Conservation (phyloP, 1,284 basidiomycete species). For the Ustilago lituana region DNA sequence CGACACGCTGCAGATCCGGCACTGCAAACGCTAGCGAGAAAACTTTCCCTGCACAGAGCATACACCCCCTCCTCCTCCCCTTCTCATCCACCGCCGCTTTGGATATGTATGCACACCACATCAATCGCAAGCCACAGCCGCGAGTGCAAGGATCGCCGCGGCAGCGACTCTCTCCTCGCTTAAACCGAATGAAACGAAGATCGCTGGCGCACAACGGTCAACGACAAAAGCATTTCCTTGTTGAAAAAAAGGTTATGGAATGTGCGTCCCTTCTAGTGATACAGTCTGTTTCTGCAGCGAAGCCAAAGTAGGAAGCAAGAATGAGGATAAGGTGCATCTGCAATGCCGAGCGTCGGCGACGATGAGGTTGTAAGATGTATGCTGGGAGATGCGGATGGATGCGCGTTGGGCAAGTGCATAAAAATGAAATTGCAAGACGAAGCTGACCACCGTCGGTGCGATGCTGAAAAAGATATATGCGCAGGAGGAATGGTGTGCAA, state of each 20-base stretch:
- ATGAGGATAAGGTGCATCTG: not conserved
- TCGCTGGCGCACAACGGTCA: not conserved
- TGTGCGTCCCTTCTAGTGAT: slow-evolving; percentile 29
- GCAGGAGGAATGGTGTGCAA: not conserved
- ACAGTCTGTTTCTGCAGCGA: slow-evolving; percentile 23
- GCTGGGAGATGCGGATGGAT: not conserved
- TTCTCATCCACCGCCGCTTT: not conserved
- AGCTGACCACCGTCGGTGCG: not conserved
- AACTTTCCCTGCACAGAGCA: slow-evolving; percentile 46
- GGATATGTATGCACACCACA: not conserved
- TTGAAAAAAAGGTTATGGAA: not conserved
- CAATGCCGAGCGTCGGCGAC: no score
- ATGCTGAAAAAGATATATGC: slow-evolving; percentile 10
- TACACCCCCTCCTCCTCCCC: slow-evolving; percentile 6
- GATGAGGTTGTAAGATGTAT: not conserved
- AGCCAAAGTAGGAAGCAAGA: not conserved
- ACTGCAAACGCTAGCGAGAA: slow-evolving; percentile 1
- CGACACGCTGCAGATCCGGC: slow-evolving; percentile 17
- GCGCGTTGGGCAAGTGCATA: not conserved
- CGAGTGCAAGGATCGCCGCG: slow-evolving; percentile 5
- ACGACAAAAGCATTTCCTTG: slow-evolving; percentile 2
- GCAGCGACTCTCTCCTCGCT: not conserved
- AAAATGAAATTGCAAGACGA: not conserved
- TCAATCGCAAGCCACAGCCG: slow-evolving; percentile 12
- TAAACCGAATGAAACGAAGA: slow-evolving; percentile 5